Evolutionary conservation across 148 eudicot species (phyloP), one percentile per base, ranked within the genome.

Genomic region (Silene uniflora): DNA sequence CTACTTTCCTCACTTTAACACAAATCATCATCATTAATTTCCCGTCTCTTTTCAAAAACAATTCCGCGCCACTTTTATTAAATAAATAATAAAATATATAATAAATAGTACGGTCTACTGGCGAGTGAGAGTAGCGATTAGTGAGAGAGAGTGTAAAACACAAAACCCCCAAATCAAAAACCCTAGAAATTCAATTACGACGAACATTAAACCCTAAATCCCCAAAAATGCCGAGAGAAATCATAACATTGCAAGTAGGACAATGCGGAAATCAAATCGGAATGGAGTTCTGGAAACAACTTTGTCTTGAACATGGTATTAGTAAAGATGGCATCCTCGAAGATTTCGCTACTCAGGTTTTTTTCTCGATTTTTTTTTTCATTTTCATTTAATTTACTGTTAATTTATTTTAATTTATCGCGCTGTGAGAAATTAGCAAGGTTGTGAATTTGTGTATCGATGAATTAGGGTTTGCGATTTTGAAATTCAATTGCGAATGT

Each of bases 231-330:
- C 98, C 98, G 42, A 74, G 98, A 71, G 98, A 93, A 77, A 93
- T 93, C 62, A 93, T 93, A 8, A 93, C 98, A 4, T 78, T 93
- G 70, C 98, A 93, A 74, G 97, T 93, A 1, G 98, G 98, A 77
- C 98, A 93, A 91, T 93, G 98, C 67, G 98, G 98, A 39, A 93
- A 93, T 81, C 98, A 93, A 87, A 91, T 93, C 84, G 98, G 98
- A 4, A 93, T 91, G 97, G 98, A 93, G 88, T 93, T 93, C 86
- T 93, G 98, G 98, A 93, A 93, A 74, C 93, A 93, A 71, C 98
- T 93, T 70, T 93, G 98, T 55, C 92, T 91, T 77, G 98, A 93
- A 78, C 98, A 93, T 39, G 98, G 98, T 32, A 91, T 93, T 72
- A 91, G 87, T 73, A 93, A 89, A 84, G 98, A 93, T 3, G 97